Evolutionary conservation across 768 basidiomycete species (phyloP).

Genomic region (Termitomyces sp.): DNA sequence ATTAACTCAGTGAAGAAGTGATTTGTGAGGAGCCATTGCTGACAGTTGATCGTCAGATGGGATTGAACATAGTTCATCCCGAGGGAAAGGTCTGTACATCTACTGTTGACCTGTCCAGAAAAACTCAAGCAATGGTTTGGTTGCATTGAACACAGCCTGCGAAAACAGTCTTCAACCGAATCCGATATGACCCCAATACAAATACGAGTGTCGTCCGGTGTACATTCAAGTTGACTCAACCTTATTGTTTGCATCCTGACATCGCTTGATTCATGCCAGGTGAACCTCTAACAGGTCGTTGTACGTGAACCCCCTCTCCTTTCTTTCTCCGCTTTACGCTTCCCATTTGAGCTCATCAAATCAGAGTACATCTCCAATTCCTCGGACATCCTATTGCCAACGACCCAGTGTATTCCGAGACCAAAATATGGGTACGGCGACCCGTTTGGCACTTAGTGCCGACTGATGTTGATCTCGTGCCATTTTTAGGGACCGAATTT

Average conservation of each 20-base stretch:
- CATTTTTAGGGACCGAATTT: slow-evolving; percentile 54
- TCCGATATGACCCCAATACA: slow-evolving; percentile 75
- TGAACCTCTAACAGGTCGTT: slow-evolving; percentile 86
- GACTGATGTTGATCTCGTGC: background rate
- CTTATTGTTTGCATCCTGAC: background rate
- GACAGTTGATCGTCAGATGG: slow-evolving; percentile 95
- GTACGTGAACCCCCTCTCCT: slow-evolving; percentile 42
- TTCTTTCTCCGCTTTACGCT: slow-evolving; percentile 1
- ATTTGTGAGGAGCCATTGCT: slow-evolving; percentile 81
- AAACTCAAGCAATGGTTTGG: background rate
- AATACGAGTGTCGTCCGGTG: slow-evolving; percentile 87
- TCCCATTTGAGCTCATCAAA: slow-evolving; percentile 78
- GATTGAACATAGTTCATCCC: slow-evolving; percentile 92
- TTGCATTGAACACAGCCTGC: slow-evolving; percentile 49
- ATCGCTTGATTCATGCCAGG: slow-evolving; percentile 36
- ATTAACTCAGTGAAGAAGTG: slow-evolving; percentile 59
- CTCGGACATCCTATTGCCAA: slow-evolving; percentile 93
- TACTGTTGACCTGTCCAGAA: background rate
- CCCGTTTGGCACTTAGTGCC: background rate
- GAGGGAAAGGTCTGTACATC: slow-evolving; percentile 74
- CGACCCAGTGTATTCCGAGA: slow-evolving; percentile 87
- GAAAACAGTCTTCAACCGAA: slow-evolving; percentile 80
- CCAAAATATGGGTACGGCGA: slow-evolving; percentile 61
- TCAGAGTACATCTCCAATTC: slow-evolving; percentile 94
- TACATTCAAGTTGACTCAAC: slow-evolving; percentile 24